Evolutionary conservation across 140 eudicot genomes (phyloP), one percentile per base, ranked within the genome.

Genomic region (Ambrosia hybrid): DNA sequence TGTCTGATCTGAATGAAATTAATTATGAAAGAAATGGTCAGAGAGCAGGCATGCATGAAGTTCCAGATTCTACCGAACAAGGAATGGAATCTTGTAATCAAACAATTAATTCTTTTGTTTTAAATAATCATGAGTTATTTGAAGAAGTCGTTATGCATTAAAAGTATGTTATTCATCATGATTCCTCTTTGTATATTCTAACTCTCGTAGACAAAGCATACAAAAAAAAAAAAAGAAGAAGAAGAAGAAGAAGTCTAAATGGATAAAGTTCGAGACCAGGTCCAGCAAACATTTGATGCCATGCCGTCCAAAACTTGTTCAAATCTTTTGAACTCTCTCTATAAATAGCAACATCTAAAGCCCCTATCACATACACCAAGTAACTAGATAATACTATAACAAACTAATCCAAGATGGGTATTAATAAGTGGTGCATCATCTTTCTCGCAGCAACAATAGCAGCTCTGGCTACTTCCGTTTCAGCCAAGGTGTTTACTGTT

Each of bases 21-120:
- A 62, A 39, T 37, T n/a, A 38, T 8, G 67, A 71, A 72, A 59
- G 69, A 59, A 26, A 17, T n/a, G 33, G 76, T 72, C 76, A 72
- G 26, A 26, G 9, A 45, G 68, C 45, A 71, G 21, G 68, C 68
- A 72, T 30, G 59, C 59, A 72, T 59, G 7, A 59, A 59, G 30
- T 45, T 71, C 43, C n/a, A 43, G 49, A 33, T 9, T 57, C 57
- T 37, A 37, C 41, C 3, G 41, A 37, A 37, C 41, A 4, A 73
- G 39, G 8, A 43, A 46, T 73, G 62, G 77, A 14, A 73, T 73
- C 62, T 61, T 36, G 3, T 61, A 60, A 62, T 30, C 11, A 73
- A 69, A 49, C 77, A 73, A 61, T 14, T 3, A 34, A 2, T 73
- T 61, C 9, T 30, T 3, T 52, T 52, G 3, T 21, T 21, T 21